Conservation (phyloP, 441 rosid genomes). For the Eutrema salsugineum region DNA sequence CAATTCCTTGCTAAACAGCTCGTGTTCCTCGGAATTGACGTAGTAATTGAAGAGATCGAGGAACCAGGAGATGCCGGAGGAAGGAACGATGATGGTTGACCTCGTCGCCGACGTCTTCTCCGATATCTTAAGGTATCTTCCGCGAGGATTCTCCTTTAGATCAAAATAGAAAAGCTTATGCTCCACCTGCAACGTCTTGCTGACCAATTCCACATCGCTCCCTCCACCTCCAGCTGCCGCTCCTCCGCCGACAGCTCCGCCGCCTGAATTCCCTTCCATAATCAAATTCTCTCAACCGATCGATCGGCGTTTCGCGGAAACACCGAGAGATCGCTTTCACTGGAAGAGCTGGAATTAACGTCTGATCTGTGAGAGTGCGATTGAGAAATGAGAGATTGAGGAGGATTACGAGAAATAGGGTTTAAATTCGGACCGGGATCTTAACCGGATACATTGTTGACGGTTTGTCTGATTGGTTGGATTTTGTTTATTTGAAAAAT, state of each 20-base stretch:
- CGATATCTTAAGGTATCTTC: constrained; percentile 86
- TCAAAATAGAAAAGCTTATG: constrained; percentile 97
- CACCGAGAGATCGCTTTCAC: neutral
- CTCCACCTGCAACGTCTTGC: constrained; percentile 94
- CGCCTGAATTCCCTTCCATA: constrained; percentile 65
- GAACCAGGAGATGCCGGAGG: constrained; percentile 95
- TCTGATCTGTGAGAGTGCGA: constrained; percentile 40
- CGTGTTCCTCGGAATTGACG: constrained; percentile 79
- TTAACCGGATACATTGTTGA: constrained; percentile 10
- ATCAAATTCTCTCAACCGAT: neutral
- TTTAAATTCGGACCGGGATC: constrained; percentile 3
- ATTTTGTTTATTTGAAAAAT: neutral
- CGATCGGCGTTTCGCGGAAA: neutral
- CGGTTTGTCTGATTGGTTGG: neutral
- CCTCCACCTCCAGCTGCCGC: constrained; percentile 36
- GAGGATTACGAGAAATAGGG: constrained; percentile 1
- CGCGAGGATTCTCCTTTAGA: constrained; percentile 97
- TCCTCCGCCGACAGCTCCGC: constrained; percentile 35
- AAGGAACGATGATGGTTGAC: constrained; percentile 96
- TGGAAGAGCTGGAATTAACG: constrained; percentile 10
- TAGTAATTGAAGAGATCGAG: constrained; percentile 95
- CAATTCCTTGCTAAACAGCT: constrained; percentile 86
- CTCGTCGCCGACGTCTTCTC: constrained; percentile 97
- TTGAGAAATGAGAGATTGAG: neutral
- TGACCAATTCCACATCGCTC: constrained; percentile 84